Conservation (phyloP, 192 early-diverging fungal species). For the Martensiomyces pterosporus region DNA sequence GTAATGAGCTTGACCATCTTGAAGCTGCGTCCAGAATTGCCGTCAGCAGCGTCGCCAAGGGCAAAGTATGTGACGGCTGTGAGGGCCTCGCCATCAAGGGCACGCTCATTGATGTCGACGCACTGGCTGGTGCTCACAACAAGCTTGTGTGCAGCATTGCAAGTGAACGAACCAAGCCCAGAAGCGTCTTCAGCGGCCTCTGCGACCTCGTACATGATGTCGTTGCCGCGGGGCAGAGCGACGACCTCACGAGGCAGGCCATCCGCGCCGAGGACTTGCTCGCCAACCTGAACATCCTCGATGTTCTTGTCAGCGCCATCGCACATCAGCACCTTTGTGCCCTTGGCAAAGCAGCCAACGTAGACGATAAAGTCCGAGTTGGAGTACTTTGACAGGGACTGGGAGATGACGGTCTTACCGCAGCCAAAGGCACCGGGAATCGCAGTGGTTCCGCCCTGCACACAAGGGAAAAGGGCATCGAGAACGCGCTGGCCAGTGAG, state of each 20-base stretch:
- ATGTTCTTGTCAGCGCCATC: slow-evolving; percentile 24
- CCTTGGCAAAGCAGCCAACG: slow-evolving; percentile 71
- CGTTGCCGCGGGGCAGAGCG: slow-evolving; percentile 38
- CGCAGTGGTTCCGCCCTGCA: slow-evolving; percentile 98
- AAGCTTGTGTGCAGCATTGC: slow-evolving; percentile 39
- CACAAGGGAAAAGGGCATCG: slow-evolving; percentile 98
- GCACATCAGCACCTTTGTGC: slow-evolving; percentile 64
- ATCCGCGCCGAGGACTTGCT: slow-evolving; percentile 41
- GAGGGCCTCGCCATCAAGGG: slow-evolving; percentile 4
- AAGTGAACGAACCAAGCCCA: slow-evolving; percentile 13
- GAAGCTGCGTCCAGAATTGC: slow-evolving; percentile 6
- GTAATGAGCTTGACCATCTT: slow-evolving; percentile 11
- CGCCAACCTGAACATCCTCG: slow-evolving; percentile 30
- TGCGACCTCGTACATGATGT: slow-evolving; percentile 35
- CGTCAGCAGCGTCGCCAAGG: slow-evolving; percentile 5
- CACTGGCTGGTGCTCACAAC: slow-evolving; percentile 31
- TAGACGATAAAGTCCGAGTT: slow-evolving; percentile 99
- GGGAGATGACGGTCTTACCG: slow-evolving; percentile 99
- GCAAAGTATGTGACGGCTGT: slow-evolving; percentile 26
- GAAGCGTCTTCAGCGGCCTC: slow-evolving; percentile 4
- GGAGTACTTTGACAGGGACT: slow-evolving; percentile 98
- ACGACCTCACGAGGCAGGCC: slow-evolving; percentile 38
- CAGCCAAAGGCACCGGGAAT: slow-evolving; percentile 99
- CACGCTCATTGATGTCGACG: slow-evolving; percentile 1
- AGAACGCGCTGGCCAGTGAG: slow-evolving; percentile 98